Percentiles rank a stretch among this genome's conserved stretches.
phyloP scores from a whole-genome alignment of 192 early-diverging fungal genomes.

The Coemansia sp. region DNA sequence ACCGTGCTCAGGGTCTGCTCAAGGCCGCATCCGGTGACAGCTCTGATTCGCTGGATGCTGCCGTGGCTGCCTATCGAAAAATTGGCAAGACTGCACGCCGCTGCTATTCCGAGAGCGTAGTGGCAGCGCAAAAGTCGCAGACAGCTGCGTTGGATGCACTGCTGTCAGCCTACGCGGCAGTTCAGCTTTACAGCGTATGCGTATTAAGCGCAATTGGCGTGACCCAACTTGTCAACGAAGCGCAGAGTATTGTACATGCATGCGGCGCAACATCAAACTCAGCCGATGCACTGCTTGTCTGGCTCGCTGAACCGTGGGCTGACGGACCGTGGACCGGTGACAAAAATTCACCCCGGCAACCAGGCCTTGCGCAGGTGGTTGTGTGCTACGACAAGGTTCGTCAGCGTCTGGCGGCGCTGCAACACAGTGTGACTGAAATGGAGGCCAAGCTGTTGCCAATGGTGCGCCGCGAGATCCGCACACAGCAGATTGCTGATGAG shows the following conservation, averaged over 20 bases:
- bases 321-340: neutral
- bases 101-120: slow-evolving; percentile 20
- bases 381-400: slow-evolving; percentile 31
- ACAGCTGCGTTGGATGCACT: slow-evolving; percentile 30
- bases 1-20: slow-evolving; percentile 4
- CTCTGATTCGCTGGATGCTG: slow-evolving; percentile 3
- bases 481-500: slow-evolving; percentile 26
- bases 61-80: slow-evolving; percentile 7
- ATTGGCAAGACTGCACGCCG: slow-evolving; percentile 21
- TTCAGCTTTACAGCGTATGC: slow-evolving; percentile 28
- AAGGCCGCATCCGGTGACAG: neutral
- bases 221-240: slow-evolving; percentile 14
- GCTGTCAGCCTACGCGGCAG: slow-evolving; percentile 26
- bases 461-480: slow-evolving; percentile 17
- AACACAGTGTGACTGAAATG: slow-evolving; percentile 3
- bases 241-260: slow-evolving; percentile 12
- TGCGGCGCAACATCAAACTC: neutral
- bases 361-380: slow-evolving; percentile 15
- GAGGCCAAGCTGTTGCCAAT: slow-evolving; percentile 22
- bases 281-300: neutral
- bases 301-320: neutral
- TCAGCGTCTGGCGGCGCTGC: slow-evolving; percentile 26
- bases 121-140: slow-evolving; percentile 25
- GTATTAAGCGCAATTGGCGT: slow-evolving; percentile 19
- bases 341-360: neutral